Conservation (phyloP, 1,139 yeast species). For the Kodamaea ohmeri region DNA sequence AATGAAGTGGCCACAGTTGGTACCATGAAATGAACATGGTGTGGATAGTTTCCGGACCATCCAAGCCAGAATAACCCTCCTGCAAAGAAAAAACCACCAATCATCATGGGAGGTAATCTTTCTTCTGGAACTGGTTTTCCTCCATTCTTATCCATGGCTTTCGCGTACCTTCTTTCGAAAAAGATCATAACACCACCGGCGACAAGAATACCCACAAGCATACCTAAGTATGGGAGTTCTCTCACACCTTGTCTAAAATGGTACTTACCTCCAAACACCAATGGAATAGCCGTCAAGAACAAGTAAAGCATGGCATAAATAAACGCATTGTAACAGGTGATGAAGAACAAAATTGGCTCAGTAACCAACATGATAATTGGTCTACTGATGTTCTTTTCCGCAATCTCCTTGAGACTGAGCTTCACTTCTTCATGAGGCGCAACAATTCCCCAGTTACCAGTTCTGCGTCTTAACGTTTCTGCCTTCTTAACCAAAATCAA, state of each 20-base stretch:
- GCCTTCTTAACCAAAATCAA: slow-evolving; percentile 61
- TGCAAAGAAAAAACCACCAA: slow-evolving; percentile 67
- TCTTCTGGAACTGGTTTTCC: slow-evolving; percentile 75
- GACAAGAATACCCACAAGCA: slow-evolving; percentile 57
- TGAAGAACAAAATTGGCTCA: slow-evolving; percentile 70
- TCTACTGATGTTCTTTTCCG: slow-evolving; percentile 65
- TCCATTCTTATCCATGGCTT: slow-evolving; percentile 42
- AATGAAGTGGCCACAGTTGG: slow-evolving; percentile 73
- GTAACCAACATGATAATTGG: slow-evolving; percentile 65
- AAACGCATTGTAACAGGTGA: slow-evolving; percentile 76
- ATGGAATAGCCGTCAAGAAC: slow-evolving; percentile 75
- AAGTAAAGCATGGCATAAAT: slow-evolving; percentile 80
- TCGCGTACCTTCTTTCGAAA: slow-evolving; percentile 28
- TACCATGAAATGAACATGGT: slow-evolving; percentile 76
- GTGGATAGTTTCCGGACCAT: slow-evolving; percentile 76
- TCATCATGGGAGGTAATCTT: slow-evolving; percentile 71
- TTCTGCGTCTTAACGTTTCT: slow-evolving; percentile 52
- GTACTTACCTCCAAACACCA: slow-evolving; percentile 64
- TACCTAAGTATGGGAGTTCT: slow-evolving; percentile 61
- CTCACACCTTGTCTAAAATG: slow-evolving; percentile 53
- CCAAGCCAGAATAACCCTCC: slow-evolving; percentile 81
- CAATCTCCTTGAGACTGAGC: slow-evolving; percentile 60
- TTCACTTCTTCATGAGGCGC: slow-evolving; percentile 79
- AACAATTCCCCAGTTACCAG: slow-evolving; percentile 73
- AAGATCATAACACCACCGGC: slow-evolving; percentile 48